A percentile compares a stretch with the other conserved stretches of the same genome.
Evolutionary conservation across 768 basidiomycete species (phyloP).

Genomic region (Coprinellus aureogranulatus): DNA sequence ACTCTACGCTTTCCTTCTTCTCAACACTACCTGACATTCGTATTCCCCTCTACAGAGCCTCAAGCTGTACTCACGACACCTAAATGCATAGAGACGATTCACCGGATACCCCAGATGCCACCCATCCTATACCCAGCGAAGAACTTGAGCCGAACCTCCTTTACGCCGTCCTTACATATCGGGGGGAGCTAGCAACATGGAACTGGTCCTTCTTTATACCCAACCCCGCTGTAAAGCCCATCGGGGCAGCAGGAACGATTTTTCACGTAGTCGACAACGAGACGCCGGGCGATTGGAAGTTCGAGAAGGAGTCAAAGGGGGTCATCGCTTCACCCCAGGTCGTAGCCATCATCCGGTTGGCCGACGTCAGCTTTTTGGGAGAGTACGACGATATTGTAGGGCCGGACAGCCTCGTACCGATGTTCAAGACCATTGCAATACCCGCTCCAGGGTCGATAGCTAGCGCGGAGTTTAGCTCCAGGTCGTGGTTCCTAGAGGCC

Average conservation of each 20-base stretch:
- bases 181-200: slow-evolving; percentile 47
- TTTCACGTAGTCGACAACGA: slow-evolving; percentile 41
- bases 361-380: slow-evolving; percentile 41
- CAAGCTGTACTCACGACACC: neutral
- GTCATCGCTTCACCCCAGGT: slow-evolving; percentile 39
- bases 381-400: slow-evolving; percentile 43
- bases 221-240: slow-evolving; percentile 35
- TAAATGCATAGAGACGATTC: slow-evolving; percentile 1
- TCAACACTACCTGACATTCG: neutral
- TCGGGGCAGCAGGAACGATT: slow-evolving; percentile 42
- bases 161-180: slow-evolving; percentile 45
- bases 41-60: neutral
- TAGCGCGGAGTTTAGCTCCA: slow-evolving; percentile 40
- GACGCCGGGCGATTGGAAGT: slow-evolving; percentile 34
- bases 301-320: slow-evolving; percentile 36
- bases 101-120: slow-evolving; percentile 10
- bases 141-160: slow-evolving; percentile 40
- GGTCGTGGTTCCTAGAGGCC: slow-evolving; percentile 49
- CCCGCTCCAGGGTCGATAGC: slow-evolving; percentile 27
- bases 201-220: slow-evolving; percentile 51
- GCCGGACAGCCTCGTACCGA: slow-evolving; percentile 37
- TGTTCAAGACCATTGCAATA: slow-evolving; percentile 44
- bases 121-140: slow-evolving; percentile 18
- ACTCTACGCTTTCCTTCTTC: neutral
- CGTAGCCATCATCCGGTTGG: slow-evolving; percentile 44